Conservation (phyloP, 176 grass and related monocot species). For the Carex myosuroides region DNA sequence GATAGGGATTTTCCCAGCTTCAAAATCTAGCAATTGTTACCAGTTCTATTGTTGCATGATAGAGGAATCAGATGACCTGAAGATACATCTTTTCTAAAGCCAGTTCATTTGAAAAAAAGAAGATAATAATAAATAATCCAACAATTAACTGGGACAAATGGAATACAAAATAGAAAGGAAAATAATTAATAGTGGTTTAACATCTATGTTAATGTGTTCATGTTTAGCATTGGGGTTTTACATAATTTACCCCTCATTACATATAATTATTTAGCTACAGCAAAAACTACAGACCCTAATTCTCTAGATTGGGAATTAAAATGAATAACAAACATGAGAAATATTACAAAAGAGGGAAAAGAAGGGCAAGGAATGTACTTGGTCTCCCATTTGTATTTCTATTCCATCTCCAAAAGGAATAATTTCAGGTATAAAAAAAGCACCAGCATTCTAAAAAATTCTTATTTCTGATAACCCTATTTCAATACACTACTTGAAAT, state of each 20-base stretch:
- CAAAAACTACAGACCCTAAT: slow-evolving; percentile 7
- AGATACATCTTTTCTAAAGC: not conserved
- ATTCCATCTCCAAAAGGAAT: slow-evolving; percentile 16
- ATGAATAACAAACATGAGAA: slow-evolving; percentile 21
- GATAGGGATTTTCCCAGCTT: not conserved
- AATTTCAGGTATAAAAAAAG: not conserved
- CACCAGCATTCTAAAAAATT: not conserved
- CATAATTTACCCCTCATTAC: slow-evolving; percentile 18
- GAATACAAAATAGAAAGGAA: not conserved
- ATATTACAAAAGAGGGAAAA: slow-evolving; percentile 9
- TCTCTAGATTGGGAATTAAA: slow-evolving; percentile 12
- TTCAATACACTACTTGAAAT: slow-evolving; percentile 4
- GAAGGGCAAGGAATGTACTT: not conserved
- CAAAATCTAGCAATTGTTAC: not conserved
- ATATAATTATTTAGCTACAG: slow-evolving; percentile 28
- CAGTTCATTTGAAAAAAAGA: not conserved
- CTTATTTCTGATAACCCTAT: not conserved
- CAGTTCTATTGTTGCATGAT: not conserved
- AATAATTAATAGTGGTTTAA: slow-evolving; percentile 1
- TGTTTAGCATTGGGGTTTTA: slow-evolving; percentile 17
- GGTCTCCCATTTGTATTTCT: not conserved
- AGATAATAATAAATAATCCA: not conserved
- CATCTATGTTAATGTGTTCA: slow-evolving; percentile 11
- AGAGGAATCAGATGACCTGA: not conserved
- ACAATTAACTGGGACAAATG: not conserved